Evolutionary conservation across 306 rosid genomes (phyloP), one percentile per base, ranked within the genome.

Genomic region (Dalbergia cochinchinensis): DNA sequence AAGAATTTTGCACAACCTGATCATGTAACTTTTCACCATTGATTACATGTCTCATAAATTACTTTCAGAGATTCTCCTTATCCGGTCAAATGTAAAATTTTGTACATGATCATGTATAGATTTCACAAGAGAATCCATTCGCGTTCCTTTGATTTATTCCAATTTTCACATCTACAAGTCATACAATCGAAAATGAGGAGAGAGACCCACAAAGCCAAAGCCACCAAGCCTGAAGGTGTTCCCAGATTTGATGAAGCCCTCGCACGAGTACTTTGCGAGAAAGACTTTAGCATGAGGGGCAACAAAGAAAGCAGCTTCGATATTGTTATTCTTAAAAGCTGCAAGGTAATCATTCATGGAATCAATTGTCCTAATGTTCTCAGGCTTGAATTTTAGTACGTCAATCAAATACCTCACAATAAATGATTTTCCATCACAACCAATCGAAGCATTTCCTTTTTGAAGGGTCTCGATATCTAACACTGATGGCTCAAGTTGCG

Each of bases 281-380:
- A 92, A 92, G 60, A 89, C 91, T 68, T 88, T 78, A 6, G 92
- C 89, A 45, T 90, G 92, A n/a, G 95, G 93, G 0, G 55, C 71
- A 39, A 83, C 81, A 48, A 90, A 88, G 92, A 90, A 90, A 74
- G 93, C 94, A 0, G 95, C 95, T 69, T 62, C 68, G 39, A 90
- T 90, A 0, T 83, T 77, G n/a, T 85, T 85, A 20, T 48, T 86
- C 66, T 78, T 50, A 63, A 90, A 89, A 39, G 92, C 91, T 3
- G 41, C 44, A 26, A 89, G 88, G 74, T 90, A 90, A 34, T 88
- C 90, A 80, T 60, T 71, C 10, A 85, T 68, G 50, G 85, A 64
- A 42, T 62, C 7, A 11, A 89, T 42, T 59, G 22, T 78, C 76
- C 42, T 81, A 31, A 90, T 74, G 48, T 88, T 89, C 75, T 84